These are phyloP conservation scores for Tilletia indica DNA, from an alignment of 1,284 basidiomycete genomes.

Conservation along the genomic window DNA sequence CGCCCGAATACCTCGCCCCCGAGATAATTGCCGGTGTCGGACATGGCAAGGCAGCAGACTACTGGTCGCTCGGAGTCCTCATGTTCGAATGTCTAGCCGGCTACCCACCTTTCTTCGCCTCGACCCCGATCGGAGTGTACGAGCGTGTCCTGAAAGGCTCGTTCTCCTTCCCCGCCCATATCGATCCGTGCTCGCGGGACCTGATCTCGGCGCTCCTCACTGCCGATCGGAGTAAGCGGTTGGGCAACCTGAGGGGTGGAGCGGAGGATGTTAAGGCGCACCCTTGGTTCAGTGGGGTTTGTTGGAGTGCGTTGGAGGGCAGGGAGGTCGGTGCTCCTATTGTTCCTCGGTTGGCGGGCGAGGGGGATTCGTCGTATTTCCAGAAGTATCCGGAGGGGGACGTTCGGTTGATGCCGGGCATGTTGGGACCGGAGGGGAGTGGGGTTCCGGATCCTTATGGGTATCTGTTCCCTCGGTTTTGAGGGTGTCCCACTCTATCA, in stretches of 20 bases:
- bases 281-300: conserved; percentile 60
- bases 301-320: conserved; percentile 56
- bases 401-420: background rate
- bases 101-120: conserved; percentile 26
- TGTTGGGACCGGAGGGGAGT: background rate
- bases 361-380: conserved; percentile 63
- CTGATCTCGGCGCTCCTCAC: conserved; percentile 60
- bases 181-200: conserved; percentile 58
- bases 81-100: conserved; percentile 60
- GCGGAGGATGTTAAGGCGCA: conserved; percentile 60
- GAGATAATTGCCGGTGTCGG: conserved; percentile 57
- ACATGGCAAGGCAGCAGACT: conserved; percentile 61
- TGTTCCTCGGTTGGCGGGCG: conserved; percentile 58
- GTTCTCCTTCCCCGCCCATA: conserved; percentile 59
- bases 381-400: conserved; percentile 27
- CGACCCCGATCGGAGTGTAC: conserved; percentile 42
- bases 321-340: conserved; percentile 60
- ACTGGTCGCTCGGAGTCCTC: conserved; percentile 61
- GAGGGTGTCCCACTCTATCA: background rate
- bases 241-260: conserved; percentile 60
- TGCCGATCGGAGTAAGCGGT: conserved; percentile 58
- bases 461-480: conserved; percentile 6
- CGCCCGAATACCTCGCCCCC: conserved; percentile 51
- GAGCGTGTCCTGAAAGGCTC: conserved; percentile 58
- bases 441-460: background rate